Base-by-base conservation (phyloP, 352 stramenopile genomes). In the Pythium coloratum region DNA sequence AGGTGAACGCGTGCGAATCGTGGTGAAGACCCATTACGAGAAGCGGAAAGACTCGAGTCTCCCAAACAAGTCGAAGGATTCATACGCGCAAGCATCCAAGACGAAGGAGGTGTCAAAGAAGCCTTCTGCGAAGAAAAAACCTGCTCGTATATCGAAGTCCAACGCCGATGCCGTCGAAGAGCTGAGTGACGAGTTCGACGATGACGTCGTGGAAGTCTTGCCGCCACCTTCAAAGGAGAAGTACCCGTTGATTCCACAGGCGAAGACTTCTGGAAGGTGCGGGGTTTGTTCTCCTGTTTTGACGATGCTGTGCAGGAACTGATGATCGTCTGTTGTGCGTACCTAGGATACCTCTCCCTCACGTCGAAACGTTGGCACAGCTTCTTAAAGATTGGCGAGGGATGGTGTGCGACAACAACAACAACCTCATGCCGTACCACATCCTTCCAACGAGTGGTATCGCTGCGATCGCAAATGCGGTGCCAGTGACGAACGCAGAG, bases 351-450 rank as follows among this genome's bases (percentile, higher is more conserved):
- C 81, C 88, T 24, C 64, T 81, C 46, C 57, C 78, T 10, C 84
- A 96, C 54, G 84, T 89, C 14, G 83, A 93, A 50, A 74, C 83
- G 20, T 66, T 96, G 36, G 83, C 83, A 2, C 88, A 94, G 51
- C 62, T 96, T 20, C 73, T 96, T 13, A 94, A 94, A 69, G 88
- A 96, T 67, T 96, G 88, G 88, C 84, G 88, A 55, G 88, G 86
- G 26, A 92, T 77, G 53, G 86, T 94, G 13, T 96, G 88, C 60
- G 88, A 96, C 70, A 92, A 80, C 58, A 92, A 80, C 58, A 86
- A 88, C 38, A 92, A 92, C 58, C 71, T 90, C 38, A 96, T 96
- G 88, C 88, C 88, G 56, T 96, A 96, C 55, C 88, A 96, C 36
- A 96, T 96, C 56, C 70, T 96, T 28, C 81, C 88, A 2, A 96